Conservation (phyloP, 2,329 filamentous ascomycete species). For the Grosmannia huntii region DNA sequence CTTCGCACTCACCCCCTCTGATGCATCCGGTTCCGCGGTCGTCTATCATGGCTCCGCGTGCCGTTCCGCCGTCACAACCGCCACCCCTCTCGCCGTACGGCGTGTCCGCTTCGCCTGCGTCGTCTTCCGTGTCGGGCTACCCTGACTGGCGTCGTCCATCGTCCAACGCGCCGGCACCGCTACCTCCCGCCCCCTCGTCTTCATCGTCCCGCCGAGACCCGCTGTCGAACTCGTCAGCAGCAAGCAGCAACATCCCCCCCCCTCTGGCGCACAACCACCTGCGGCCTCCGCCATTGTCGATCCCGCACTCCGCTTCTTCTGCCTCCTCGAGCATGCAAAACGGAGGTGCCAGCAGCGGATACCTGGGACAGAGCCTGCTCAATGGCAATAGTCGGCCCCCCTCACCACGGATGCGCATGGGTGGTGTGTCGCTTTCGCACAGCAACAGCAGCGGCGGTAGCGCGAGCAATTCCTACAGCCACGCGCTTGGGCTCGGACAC, state of each 20-base stretch:
- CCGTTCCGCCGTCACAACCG: constrained; percentile 3
- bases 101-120: not conserved
- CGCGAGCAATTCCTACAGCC: not conserved
- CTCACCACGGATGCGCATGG: constrained; percentile 31
- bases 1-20: constrained; percentile 4
- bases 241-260: constrained; percentile 4
- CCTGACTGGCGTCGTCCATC: constrained; percentile 8
- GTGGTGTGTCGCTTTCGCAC: constrained; percentile 25
- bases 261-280: constrained; percentile 11
- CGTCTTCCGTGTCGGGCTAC: constrained; percentile 2
- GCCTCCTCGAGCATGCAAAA: not conserved
- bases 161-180: not conserved
- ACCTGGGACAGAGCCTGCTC: constrained; percentile 11
- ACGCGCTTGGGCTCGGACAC: not conserved
- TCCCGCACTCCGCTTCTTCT: not conserved
- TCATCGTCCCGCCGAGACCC: constrained; percentile 7
- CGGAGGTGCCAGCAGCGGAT: not conserved
- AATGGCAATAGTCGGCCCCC: constrained; percentile 37
- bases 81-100: constrained; percentile 5
- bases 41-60: not conserved
- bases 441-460: not conserved
- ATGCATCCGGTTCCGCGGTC: not conserved
- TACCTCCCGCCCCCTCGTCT: not conserved
- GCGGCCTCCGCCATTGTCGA: constrained; percentile 8
- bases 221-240: not conserved